Base-by-base conservation (phyloP, 495 filamentous ascomycete genomes). In the Hypoxylon trugodes region DNA sequence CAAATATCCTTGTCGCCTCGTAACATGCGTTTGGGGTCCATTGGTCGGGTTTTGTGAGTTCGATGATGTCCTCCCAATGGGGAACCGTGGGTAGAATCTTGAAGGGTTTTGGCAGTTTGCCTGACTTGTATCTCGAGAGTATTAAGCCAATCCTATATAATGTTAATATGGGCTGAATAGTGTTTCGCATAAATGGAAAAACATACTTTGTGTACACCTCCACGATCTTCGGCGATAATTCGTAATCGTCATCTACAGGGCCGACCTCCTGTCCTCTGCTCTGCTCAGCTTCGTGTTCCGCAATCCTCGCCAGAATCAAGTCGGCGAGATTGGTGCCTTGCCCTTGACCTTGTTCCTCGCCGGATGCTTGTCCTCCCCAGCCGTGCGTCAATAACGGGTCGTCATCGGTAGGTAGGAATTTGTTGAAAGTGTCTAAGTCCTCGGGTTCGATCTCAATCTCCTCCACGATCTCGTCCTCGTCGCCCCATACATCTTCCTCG, bases 21-120 rank as follows among this genome's bases (percentile, higher is more conserved):
- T 90, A 96, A 67, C 88, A 85, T 50, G 89, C 89, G 70, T 98
- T 92, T 13, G 92, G 83, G 0, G 93, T 95, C 95, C 94, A 97
- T 61, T 82, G 81, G 54, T 92, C 89, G 8, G 93, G 92, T 3
- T 84, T 84, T 10, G 92, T 96, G 57, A 95, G 86, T 51, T 86
- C 80, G 63, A 97, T 85, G 36, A 97, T 90, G 15, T 90, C 90
- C 64, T 92, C 90, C 91, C 92, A 96, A 66, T 92, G 87, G 2
- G 92, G 92, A 6, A 98, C 84, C 2, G 91, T 90, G 0, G 96
- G 95, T 25, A 99, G 84, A 58, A 98, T 90, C 76, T 98, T 98
- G 84, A 99, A 96, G 1, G 93, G 94, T 75, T 98, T 98, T 9
- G 95, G 96, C 19, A 98, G 84, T 63, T 92, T 92, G 16, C 95